Evolutionary conservation across 495 filamentous ascomycete species (phyloP), one percentile per base, ranked within the genome.

Genomic region (Bacidia rubella): DNA sequence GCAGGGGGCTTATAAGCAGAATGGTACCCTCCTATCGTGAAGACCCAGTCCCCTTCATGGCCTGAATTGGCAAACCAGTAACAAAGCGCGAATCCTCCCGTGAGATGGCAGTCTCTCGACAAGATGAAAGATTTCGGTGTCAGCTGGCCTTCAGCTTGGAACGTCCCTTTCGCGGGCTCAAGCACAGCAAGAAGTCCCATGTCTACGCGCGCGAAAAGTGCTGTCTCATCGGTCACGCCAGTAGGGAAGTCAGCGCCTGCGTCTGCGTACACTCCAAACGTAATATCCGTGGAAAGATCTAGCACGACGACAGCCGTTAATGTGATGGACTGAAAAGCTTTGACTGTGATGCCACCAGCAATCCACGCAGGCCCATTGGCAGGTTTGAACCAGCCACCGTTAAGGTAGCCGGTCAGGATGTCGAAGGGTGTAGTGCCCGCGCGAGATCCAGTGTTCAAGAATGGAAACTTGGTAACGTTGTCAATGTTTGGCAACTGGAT

Each of bases 21-120:
- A 58, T 77, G 70, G 54, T 72, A 77, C 7, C 75, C 75, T 15
- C 76, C 75, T 9, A 78, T 52, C 7, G 70, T 70, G 53, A 78
- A 74, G 11, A 77, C 74, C 54, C 62, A 78, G 53, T 78, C 68
- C 7, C 74, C 76, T 12, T 52, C 51, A 22, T 56, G 49, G 7
- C 29, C 32, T 3, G 27, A 25, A 29, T 56, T 46, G n/a, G 55
- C 60, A 55, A 75, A 77, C 74, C 74, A 79, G 32, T 58, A 65
- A 40, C 57, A 67, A 15, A 78, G 55, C 0, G 68, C 71, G 49
- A 74, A 70, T 1, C 73, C 72, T 20, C 76, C 75, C 0, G 64
- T 68, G 1, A 78, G 55, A 52, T 74, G 72, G 54, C 72, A 75
- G 4, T 52, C 26, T 0, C 67, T 66, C 17, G 58, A 58, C 3